These are phyloP conservation scores for Thalassiosira sp. DNA, from an alignment of 352 stramenopile genomes.

Conservation along the genomic window DNA sequence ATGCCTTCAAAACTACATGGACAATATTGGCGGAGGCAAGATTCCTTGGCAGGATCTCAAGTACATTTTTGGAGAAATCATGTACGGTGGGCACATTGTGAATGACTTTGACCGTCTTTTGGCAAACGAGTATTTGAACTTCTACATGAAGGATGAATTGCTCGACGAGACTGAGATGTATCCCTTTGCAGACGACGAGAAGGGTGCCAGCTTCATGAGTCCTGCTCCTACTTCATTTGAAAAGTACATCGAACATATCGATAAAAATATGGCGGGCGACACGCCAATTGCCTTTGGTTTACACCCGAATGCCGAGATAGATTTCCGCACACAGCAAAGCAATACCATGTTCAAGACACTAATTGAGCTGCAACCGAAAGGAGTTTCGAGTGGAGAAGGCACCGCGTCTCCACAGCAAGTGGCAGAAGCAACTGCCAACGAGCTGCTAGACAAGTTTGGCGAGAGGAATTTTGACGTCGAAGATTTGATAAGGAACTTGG, in stretches of 20 bases:
- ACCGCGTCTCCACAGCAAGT: slow-evolving; percentile 91
- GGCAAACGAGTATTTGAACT: slow-evolving; percentile 96
- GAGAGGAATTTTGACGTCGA: slow-evolving; percentile 98
- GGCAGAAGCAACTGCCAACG: slow-evolving; percentile 88
- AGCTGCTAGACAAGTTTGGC: slow-evolving; percentile 92
- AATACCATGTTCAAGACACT: slow-evolving; percentile 94
- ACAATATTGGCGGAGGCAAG: slow-evolving; percentile 91
- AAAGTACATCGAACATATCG: slow-evolving; percentile 97
- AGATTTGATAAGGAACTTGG: slow-evolving; percentile 90
- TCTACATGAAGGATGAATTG: slow-evolving; percentile 97
- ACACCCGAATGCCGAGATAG: slow-evolving; percentile 97
- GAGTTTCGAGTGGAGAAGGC: slow-evolving; percentile 84
- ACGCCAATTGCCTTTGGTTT: slow-evolving; percentile 96
- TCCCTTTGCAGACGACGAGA: slow-evolving; percentile 95
- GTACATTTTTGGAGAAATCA: slow-evolving; percentile 96
- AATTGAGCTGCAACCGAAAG: slow-evolving; percentile 92
- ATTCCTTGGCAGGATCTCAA: slow-evolving; percentile 96
- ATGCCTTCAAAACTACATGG: slow-evolving; percentile 95
- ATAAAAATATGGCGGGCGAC: slow-evolving; percentile 93
- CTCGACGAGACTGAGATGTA: slow-evolving; percentile 98
- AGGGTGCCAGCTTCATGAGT: slow-evolving; percentile 92
- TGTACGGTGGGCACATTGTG: slow-evolving; percentile 95
- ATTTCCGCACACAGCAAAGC: slow-evolving; percentile 96
- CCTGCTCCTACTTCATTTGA: slow-evolving; percentile 95
- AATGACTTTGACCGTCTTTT: slow-evolving; percentile 94